Evolutionary conservation across 2,329 filamentous ascomycete genomes (phyloP).

Genomic region (Clarireedia monteithiana): DNA sequence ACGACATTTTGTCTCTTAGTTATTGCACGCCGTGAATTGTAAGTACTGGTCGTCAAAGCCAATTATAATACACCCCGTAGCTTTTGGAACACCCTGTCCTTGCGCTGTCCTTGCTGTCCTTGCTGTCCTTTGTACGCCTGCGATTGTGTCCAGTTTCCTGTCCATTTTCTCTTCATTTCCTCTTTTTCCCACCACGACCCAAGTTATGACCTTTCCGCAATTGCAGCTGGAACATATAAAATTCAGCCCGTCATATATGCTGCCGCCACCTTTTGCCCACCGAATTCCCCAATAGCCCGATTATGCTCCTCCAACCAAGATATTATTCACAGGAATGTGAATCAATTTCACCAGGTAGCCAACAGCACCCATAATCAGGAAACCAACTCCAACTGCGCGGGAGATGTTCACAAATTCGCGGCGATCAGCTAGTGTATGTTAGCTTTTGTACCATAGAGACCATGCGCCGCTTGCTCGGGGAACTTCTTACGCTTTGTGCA

Average conservation of each 20-base stretch:
- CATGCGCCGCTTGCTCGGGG: not conserved
- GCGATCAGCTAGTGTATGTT: slow-evolving; percentile 28
- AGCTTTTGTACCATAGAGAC: not conserved
- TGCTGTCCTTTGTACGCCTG: slow-evolving; percentile 1
- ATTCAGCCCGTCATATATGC: not conserved
- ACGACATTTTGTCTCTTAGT: not conserved
- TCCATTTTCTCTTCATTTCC: not conserved
- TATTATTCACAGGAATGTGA: slow-evolving; percentile 47
- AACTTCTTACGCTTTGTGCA: slow-evolving; percentile 36
- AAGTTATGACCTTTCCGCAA: no score
- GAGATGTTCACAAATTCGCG: slow-evolving; percentile 38
- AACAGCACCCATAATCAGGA: slow-evolving; percentile 45
- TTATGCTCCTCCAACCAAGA: slow-evolving; percentile 37
- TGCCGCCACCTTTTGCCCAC: not conserved
- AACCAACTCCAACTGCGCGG: slow-evolving; percentile 43
- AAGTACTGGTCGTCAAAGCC: not conserved
- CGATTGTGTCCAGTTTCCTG: not conserved
- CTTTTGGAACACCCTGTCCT: slow-evolving; percentile 4
- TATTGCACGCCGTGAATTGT: not conserved
- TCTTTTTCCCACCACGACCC: not conserved
- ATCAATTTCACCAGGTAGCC: slow-evolving; percentile 44
- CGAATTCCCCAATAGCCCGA: slow-evolving; percentile 9
- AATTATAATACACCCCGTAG: slow-evolving; percentile 11
- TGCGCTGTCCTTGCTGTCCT: not conserved
- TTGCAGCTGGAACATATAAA: no score